phyloP scores from a whole-genome alignment of 1,139 yeast species.

The Saccharomyces hybrid region DNA sequence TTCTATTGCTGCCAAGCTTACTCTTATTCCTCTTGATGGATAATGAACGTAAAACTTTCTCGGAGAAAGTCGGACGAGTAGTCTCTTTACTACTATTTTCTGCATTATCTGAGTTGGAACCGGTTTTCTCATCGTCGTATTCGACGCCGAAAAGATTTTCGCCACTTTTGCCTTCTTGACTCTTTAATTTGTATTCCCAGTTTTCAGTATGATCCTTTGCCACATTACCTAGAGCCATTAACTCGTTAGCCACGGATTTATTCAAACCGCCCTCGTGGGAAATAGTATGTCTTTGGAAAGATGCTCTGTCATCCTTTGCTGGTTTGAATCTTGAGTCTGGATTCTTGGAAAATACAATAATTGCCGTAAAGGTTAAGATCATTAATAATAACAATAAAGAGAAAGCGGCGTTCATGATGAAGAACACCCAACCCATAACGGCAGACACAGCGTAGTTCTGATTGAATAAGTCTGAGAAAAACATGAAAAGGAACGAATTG shows the following conservation, averaged over 20 bases:
- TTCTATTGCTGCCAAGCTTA: conserved; percentile 1
- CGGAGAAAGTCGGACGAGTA: conserved; percentile 19
- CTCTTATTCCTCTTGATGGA: conserved; percentile 16
- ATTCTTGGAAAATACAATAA: conserved; percentile 59
- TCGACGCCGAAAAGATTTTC: conserved; percentile 14
- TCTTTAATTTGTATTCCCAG: conserved; percentile 51
- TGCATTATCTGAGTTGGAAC: conserved; percentile 7
- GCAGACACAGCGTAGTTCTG: conserved; percentile 62
- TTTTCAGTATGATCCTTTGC: conserved; percentile 64
- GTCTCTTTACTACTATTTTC: conserved; percentile 8
- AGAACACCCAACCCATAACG: conserved; percentile 75
- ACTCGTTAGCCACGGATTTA: conserved; percentile 44
- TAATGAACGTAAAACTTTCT: conserved; percentile 22
- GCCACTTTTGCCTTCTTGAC: conserved; percentile 35
- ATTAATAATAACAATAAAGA: conserved; percentile 55
- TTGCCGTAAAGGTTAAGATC: conserved; percentile 49
- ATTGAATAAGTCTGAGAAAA: conserved; percentile 65
- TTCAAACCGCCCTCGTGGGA: conserved; percentile 30
- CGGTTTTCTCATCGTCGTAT: conserved; percentile 11
- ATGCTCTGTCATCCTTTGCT: conserved; percentile 74
- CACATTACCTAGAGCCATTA: conserved; percentile 36
- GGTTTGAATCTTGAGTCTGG: conserved; percentile 81
- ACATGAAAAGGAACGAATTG: conserved; percentile 65
- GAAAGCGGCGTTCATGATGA: conserved; percentile 70
- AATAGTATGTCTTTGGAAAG: conserved; percentile 59